Percentiles rank a stretch among this genome's conserved stretches.
These are phyloP conservation scores for Phytophthora ohioensis DNA, from an alignment of 352 stramenopile genomes.

Conservation along the genomic window DNA sequence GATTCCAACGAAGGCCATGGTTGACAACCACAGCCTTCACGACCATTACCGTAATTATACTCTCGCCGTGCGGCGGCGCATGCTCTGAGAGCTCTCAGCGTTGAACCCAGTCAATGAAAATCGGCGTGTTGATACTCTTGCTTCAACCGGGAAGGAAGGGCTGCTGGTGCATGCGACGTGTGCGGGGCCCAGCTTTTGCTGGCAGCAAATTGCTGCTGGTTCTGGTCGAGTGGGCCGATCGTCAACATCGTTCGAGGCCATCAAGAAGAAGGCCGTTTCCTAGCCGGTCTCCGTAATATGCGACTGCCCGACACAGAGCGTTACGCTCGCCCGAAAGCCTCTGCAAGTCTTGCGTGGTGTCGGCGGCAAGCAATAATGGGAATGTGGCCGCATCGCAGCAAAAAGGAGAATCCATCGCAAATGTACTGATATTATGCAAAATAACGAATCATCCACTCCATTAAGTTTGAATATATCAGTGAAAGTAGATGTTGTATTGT, in stretches of 20 bases:
- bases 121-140: background rate
- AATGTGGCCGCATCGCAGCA: conserved; percentile 12
- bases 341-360: conserved; percentile 10
- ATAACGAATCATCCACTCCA: background rate
- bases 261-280: conserved; percentile 28
- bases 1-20: background rate
- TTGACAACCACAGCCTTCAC: background rate
- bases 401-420: conserved; percentile 12
- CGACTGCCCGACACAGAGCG: conserved; percentile 8
- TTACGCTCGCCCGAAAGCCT: conserved; percentile 13
- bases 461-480: background rate
- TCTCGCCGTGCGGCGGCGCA: background rate
- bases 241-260: conserved; percentile 9
- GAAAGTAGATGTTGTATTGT: too few relatives aligned
- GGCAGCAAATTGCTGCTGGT: conserved; percentile 1
- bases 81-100: background rate
- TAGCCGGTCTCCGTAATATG: background rate
- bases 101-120: conserved; percentile 10
- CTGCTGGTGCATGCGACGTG: conserved; percentile 18
- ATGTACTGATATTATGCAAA: background rate
- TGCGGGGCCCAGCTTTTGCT: conserved; percentile 7
- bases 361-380: conserved; percentile 2
- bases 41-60: conserved; percentile 1
- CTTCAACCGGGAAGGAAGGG: conserved; percentile 16
- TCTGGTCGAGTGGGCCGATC: conserved; percentile 18